Conservation (phyloP, 148 eudicot genomes). For the Pouteria glomerata region DNA sequence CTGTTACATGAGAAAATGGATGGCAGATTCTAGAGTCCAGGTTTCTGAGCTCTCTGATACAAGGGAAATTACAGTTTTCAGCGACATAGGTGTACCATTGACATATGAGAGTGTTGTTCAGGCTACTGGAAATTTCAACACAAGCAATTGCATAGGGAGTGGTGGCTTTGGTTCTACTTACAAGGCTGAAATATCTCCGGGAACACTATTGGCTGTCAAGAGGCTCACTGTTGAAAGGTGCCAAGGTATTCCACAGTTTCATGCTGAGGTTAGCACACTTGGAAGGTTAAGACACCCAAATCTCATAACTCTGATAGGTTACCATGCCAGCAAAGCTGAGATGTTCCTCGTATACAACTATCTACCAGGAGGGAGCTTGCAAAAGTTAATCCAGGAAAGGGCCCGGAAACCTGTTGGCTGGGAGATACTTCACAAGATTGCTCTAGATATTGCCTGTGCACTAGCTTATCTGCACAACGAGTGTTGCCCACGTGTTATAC, state of each 20-base stretch:
- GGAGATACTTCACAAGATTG: conserved; percentile 57
- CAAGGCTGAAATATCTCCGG: conserved; percentile 50
- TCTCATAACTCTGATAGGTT: conserved; percentile 59
- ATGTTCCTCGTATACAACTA: conserved; percentile 74
- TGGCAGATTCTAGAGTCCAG: conserved; percentile 34
- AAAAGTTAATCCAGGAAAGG: conserved; percentile 50
- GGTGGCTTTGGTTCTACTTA: conserved; percentile 82
- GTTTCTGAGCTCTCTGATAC: conserved; percentile 20
- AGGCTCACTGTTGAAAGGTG: conserved; percentile 50
- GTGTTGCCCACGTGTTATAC: conserved; percentile 59
- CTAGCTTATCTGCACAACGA: conserved; percentile 60
- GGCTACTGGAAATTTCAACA: conserved; percentile 54
- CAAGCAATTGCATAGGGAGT: conserved; percentile 56
- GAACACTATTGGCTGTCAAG: conserved; percentile 53
- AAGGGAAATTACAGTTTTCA: conserved; percentile 36
- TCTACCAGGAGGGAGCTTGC: conserved; percentile 69
- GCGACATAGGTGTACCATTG: conserved; percentile 39
- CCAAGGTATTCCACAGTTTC: conserved; percentile 61
- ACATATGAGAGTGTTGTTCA: conserved; percentile 42
- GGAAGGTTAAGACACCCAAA: conserved; percentile 53
- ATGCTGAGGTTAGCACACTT: conserved; percentile 59
- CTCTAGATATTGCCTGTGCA: conserved; percentile 60
- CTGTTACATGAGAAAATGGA: conserved; percentile 38
- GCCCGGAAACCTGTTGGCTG: conserved; percentile 29
- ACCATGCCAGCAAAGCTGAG: conserved; percentile 55